Evolutionary conservation across 2,329 filamentous ascomycete species (phyloP).

Genomic region (Fusarium begoniae): DNA sequence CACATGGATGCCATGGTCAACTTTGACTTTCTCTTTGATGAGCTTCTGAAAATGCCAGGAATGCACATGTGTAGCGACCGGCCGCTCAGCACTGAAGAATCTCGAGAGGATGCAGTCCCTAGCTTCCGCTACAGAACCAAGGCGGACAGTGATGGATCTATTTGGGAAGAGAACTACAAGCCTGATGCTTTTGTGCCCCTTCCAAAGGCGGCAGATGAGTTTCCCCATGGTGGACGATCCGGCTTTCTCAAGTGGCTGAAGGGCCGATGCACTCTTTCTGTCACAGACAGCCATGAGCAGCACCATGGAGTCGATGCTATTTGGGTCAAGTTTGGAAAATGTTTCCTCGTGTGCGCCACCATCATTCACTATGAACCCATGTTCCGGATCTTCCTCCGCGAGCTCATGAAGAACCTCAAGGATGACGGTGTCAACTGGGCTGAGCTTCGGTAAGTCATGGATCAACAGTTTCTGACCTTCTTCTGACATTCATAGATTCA

Average conservation of each 20-base stretch:
- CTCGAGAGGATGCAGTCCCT: constrained; percentile 64
- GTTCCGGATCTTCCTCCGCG: constrained; percentile 77
- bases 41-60: constrained; percentile 75
- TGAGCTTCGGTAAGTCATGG: constrained; percentile 68
- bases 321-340: constrained; percentile 82
- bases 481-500: constrained; percentile 59
- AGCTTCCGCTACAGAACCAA: constrained; percentile 68
- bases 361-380: constrained; percentile 92
- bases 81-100: constrained; percentile 63
- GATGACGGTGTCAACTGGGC: constrained; percentile 86
- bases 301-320: constrained; percentile 85
- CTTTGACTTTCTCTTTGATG: constrained; percentile 79
- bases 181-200: constrained; percentile 67
- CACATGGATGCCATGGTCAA: constrained; percentile 94
- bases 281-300: constrained; percentile 78
- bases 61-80: constrained; percentile 74
- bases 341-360: constrained; percentile 77
- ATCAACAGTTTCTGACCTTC: background rate
- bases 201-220: constrained; percentile 73
- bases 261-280: constrained; percentile 74
- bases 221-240: constrained; percentile 74
- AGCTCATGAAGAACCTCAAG: constrained; percentile 75
- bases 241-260: constrained; percentile 84
- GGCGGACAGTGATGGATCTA: constrained; percentile 55
- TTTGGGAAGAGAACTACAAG: constrained; percentile 75